Conservation (phyloP, 208 protist species). For the Trypanosoma conorhini region DNA sequence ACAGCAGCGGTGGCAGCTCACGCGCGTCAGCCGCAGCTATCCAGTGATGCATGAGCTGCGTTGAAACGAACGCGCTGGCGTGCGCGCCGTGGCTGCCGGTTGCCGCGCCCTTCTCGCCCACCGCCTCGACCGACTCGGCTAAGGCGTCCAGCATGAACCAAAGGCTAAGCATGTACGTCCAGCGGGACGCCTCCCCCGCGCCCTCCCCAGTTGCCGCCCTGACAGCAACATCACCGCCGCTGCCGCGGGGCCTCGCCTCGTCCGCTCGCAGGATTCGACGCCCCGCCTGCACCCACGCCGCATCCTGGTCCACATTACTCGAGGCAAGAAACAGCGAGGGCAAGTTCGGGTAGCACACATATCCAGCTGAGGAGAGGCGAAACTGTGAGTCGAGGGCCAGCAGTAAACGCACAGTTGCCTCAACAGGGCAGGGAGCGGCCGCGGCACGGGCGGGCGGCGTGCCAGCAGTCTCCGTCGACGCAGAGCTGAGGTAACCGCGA, state of each 20-base stretch:
- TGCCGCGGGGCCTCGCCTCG: neutral
- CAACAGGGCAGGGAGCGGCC: neutral
- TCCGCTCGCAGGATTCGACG: constrained; percentile 10
- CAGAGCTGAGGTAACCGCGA: constrained; percentile 1
- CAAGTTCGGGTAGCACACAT: constrained; percentile 58
- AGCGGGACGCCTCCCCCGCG: neutral
- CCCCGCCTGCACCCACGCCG: constrained; percentile 7
- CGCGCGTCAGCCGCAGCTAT: constrained; percentile 8
- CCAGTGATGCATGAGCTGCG: constrained; percentile 17
- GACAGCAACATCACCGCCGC: neutral
- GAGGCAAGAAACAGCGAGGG: constrained; percentile 54
- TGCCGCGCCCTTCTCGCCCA: neutral
- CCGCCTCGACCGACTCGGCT: constrained; percentile 1
- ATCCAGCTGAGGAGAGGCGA: constrained; percentile 41
- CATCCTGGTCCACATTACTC: constrained; percentile 13
- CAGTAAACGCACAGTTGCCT: constrained; percentile 47
- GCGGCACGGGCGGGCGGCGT: neutral
- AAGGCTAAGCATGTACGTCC: constrained; percentile 29
- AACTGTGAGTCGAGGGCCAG: constrained; percentile 64
- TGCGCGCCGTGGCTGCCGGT: neutral
- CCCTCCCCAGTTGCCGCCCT: neutral
- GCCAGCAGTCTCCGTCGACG: neutral
- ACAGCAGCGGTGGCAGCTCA: constrained; percentile 16
- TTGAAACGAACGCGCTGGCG: neutral
- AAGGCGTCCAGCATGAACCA: constrained; percentile 28